Evolutionary conservation across 139 green algal species (phyloP).

Genomic region (Chlorella sp.): DNA sequence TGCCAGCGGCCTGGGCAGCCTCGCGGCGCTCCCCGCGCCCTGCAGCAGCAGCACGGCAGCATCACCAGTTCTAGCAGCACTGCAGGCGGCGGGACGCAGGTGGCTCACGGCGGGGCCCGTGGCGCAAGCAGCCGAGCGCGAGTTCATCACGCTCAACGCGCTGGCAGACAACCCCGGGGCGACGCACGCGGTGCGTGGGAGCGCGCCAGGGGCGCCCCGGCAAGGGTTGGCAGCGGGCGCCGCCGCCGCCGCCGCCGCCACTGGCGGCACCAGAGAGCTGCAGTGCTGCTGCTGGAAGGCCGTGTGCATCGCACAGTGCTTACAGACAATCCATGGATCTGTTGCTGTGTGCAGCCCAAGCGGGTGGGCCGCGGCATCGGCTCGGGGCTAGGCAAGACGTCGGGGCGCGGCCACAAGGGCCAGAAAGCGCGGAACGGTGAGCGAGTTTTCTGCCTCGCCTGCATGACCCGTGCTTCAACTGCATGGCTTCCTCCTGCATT

Average conservation of each 20-base stretch:
- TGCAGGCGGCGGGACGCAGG: slow-evolving; percentile 8
- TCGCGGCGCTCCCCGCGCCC: not conserved
- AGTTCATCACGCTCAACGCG: slow-evolving; percentile 65
- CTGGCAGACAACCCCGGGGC: slow-evolving; percentile 78
- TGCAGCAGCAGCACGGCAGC: not conserved
- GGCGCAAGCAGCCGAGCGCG: slow-evolving; percentile 19
- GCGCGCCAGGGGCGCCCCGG: not conserved
- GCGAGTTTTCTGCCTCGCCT: no score
- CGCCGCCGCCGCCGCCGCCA: not conserved
- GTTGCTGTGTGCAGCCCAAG: slow-evolving; percentile 44
- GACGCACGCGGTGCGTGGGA: slow-evolving; percentile 53
- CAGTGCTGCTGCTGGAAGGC: no score
- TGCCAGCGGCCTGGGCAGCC: not conserved
- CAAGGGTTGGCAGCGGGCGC: slow-evolving; percentile 17
- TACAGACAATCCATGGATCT: not conserved
- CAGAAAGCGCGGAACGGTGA: slow-evolving; percentile 69
- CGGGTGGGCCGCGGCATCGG: slow-evolving; percentile 77
- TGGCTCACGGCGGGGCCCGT: not conserved
- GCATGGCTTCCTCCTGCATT: no score
- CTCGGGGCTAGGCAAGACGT: slow-evolving; percentile 80
- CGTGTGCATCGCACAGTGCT: not conserved
- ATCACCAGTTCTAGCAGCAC: not conserved
- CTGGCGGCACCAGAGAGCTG: not conserved
- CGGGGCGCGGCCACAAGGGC: slow-evolving; percentile 81
- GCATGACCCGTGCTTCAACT: no score